These are phyloP conservation scores for Blastomyces parvus DNA, from an alignment of 2,329 filamentous ascomycete genomes.

Conservation along the genomic window DNA sequence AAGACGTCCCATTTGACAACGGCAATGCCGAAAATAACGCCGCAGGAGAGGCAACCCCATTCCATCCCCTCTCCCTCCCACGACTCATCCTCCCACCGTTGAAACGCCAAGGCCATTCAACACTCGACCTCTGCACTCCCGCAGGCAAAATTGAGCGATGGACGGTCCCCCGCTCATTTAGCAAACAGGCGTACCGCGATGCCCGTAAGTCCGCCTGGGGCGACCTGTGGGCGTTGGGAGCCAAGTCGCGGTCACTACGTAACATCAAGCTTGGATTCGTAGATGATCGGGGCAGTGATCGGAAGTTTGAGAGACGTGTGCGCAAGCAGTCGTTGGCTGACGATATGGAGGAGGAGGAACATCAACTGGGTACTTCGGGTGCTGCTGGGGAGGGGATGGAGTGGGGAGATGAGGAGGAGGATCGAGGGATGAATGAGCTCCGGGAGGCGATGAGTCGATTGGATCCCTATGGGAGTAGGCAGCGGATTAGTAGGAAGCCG, in stretches of 20 bases:
- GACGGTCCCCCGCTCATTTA: conserved; percentile 77
- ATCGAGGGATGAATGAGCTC: neutral
- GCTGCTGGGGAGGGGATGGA: conserved; percentile 4
- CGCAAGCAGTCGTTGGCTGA: conserved; percentile 21
- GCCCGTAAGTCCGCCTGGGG: conserved; percentile 87
- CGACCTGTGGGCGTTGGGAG: conserved; percentile 89
- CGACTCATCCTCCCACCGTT: conserved; percentile 69
- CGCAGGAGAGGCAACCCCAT: conserved; percentile 16
- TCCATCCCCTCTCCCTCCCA: conserved; percentile 60
- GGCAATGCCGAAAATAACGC: conserved; percentile 9
- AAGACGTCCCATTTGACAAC: conserved; percentile 29
- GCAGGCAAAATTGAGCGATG: conserved; percentile 80
- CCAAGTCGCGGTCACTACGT: conserved; percentile 66
- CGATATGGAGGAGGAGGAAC: conserved; percentile 17
- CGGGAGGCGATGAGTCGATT: neutral
- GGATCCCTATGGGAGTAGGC: neutral
- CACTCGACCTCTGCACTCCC: conserved; percentile 83
- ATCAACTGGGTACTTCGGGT: conserved; percentile 16
- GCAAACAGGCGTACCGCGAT: conserved; percentile 76
- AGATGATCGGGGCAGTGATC: conserved; percentile 34
- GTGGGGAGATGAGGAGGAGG: conserved; percentile 12
- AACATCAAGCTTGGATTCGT: conserved; percentile 50
- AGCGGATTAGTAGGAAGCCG: neutral
- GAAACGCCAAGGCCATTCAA: conserved; percentile 81
- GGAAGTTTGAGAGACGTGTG: conserved; percentile 20